Evolutionary conservation across 1,284 basidiomycete species (phyloP), one percentile per base, ranked within the genome.

Genomic region (Caloboletus firmus): DNA sequence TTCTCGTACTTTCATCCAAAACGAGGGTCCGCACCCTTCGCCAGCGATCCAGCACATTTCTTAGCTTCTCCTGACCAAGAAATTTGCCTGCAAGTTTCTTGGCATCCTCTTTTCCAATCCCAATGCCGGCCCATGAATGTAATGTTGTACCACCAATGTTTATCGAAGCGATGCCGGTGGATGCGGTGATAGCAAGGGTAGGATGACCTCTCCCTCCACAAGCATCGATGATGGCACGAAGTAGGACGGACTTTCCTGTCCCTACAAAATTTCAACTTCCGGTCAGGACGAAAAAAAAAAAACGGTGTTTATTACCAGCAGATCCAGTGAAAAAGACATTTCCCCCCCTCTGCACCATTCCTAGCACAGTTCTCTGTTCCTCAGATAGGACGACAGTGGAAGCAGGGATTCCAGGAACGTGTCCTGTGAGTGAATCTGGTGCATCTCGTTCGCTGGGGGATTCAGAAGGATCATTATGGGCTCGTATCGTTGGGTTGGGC

Each of bases 81-180:
- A 98, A 76, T 69, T 88, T 93, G 1, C 66, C 76, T 7, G 81
- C 80, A 2, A 98, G 77, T 10, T 81, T 76, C 28, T 87, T 78
- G 2, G 82, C 80, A 1, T 72, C 62, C 54, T 93, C 93, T 12
- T 83, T 76, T 0, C 91, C 96, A 0, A 98, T 74, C 0, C 94
- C 95, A 52, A 96, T 89, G 0, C 95, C 89, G 3, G 91, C 87
- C 75, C 95, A 99, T 4, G 93, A 95, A 70, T 98, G 95, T 18
- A 98, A 78, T 0, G 95, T 98, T 31, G 87, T 83, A 24, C 96
- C 95, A 7, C 94, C 94, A 54, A 98, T 93, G 65, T 98, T 97
- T 64, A 94, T 90, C 0, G 92, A 92, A 2, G 96, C 95, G 58
- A 98, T 95, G 32, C 95, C 95, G 69, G 84, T 86, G 10, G 93